Evolutionary conservation across 2,329 filamentous ascomycete species (phyloP).

Genomic region (Colletotrichum falcatum): DNA sequence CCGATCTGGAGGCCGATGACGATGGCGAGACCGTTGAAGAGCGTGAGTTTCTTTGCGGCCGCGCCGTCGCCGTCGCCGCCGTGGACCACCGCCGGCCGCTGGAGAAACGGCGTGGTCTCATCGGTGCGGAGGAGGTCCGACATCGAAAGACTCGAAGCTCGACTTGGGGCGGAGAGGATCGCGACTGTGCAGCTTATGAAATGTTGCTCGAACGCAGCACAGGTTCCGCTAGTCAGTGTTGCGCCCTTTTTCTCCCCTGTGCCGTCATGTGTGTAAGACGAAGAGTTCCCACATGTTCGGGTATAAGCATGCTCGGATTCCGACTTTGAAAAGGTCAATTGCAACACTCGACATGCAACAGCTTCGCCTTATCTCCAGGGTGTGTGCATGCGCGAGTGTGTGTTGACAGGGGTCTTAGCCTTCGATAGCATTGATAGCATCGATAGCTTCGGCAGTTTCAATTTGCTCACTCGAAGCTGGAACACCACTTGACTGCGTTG

Average conservation of each 20-base stretch:
- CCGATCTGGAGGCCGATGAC: slow-evolving; percentile 62
- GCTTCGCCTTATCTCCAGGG: slow-evolving; percentile 30
- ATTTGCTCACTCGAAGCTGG: background rate
- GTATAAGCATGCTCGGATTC: slow-evolving; percentile 30
- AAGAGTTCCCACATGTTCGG: slow-evolving; percentile 1
- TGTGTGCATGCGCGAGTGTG: background rate
- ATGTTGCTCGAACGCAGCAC: background rate
- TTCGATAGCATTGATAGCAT: slow-evolving; percentile 31
- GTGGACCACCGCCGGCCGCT: slow-evolving; percentile 17
- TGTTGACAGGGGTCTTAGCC: slow-evolving; percentile 27
- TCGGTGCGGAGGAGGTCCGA: slow-evolving; percentile 32
- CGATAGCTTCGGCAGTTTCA: background rate
- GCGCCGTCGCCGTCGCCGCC: slow-evolving; percentile 14
- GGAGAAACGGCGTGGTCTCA: slow-evolving; percentile 38
- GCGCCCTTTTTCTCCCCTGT: background rate
- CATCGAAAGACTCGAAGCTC: slow-evolving; percentile 21
- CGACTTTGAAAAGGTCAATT: slow-evolving; percentile 37
- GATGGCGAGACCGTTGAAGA: slow-evolving; percentile 53
- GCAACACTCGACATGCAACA: slow-evolving; percentile 28
- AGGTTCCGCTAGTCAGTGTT: background rate
- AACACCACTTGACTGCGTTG: background rate
- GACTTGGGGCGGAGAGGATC: slow-evolving; percentile 1
- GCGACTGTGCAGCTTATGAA: background rate
- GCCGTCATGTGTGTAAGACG: background rate
- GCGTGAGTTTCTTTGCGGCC: slow-evolving; percentile 41